These are phyloP conservation scores for Neonectria magnoliae DNA, from an alignment of 2,329 filamentous ascomycete species.

Conservation along the genomic window DNA sequence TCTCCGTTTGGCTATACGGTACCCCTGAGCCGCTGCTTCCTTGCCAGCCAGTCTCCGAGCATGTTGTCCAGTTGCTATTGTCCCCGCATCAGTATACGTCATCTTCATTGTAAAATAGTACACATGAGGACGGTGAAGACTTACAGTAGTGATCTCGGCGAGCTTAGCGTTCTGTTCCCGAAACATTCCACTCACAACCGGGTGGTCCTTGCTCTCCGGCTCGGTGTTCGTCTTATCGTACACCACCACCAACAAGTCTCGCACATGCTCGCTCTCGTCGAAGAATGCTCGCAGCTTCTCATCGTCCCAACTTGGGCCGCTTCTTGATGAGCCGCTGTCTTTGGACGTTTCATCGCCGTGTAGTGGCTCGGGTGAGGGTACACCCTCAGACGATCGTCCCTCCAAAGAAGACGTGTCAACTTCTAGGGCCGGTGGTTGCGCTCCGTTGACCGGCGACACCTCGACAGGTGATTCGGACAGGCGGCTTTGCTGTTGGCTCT, in stretches of 20 bases:
- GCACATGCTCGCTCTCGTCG: conserved; percentile 87
- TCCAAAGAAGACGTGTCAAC: conserved; percentile 78
- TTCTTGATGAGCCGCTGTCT: conserved; percentile 50
- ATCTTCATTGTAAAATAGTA: neutral
- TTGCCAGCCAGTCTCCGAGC: conserved; percentile 82
- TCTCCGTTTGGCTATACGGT: conserved; percentile 48
- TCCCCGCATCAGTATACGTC: conserved; percentile 26
- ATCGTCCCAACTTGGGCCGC: conserved; percentile 80
- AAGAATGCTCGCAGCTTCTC: conserved; percentile 87
- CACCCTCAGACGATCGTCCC: conserved; percentile 70
- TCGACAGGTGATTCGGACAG: conserved; percentile 76
- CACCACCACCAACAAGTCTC: conserved; percentile 89
- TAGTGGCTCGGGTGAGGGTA: conserved; percentile 70
- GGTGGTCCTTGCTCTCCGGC: conserved; percentile 85
- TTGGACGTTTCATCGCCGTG: conserved; percentile 55
- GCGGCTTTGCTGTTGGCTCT: conserved; percentile 52
- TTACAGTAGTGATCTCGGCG: conserved; percentile 83
- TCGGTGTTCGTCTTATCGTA: conserved; percentile 89
- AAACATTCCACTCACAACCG: conserved; percentile 82
- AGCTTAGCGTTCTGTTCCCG: conserved; percentile 87
- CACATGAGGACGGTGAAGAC: conserved; percentile 38
- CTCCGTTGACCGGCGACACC: conserved; percentile 54
- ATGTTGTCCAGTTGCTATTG: conserved; percentile 82
- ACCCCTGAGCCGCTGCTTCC: conserved; percentile 71
- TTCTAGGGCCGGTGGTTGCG: conserved; percentile 72